Evolutionary conservation across 2,329 filamentous ascomycete genomes (phyloP), one percentile per base, ranked within the genome.

Genomic region (Herpotrichia juniperi): DNA sequence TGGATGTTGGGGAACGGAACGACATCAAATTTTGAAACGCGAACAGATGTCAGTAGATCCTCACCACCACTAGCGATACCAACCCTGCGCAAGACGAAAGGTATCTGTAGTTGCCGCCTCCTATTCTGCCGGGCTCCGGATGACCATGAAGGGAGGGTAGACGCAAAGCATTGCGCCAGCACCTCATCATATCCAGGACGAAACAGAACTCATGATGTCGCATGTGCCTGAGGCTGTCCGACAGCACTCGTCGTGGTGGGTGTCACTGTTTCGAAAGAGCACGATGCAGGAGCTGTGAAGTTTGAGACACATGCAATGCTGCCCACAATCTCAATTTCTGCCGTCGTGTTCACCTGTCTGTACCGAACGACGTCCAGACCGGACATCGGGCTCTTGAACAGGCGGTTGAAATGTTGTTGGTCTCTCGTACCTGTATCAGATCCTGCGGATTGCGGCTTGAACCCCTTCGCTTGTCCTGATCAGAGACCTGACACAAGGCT

Each of bases 351-450:
- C 19, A 12, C 35, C 32, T n/a, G 6, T 17, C 25, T 26, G 40
- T 37, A 14, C 6, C 32, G 16, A 21, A 45, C 12, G 25, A 22
- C 5, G 14, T 14, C 46, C 19, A 32, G 46, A 54, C 30, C 26
- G 39, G 42, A 34, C 14, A 43, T 11, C n/a, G 31, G 14, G 25
- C 46, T 50, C 40, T 46, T 45, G 34, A 21, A 39, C 46, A 8
- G 16, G 42, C 7, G 17, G 14, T 39, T 21, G 12, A 26, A 24
- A 28, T 44, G 42, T 22, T 53, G 54, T 49, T 24, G 51, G 35
- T 22, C 46, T 42, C 46, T 24, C 37, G 56, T 59, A 47, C 56
- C 58, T 61, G 60, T 61, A 59, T 61, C 60, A 63, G 56, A 50
- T 50, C 42, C 50, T 61, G 58, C 49, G 34, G 32, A 43, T n/a